Base-by-base conservation (phyloP, 129 eudicot species). In the Chrysanthemum seticuspe region DNA sequence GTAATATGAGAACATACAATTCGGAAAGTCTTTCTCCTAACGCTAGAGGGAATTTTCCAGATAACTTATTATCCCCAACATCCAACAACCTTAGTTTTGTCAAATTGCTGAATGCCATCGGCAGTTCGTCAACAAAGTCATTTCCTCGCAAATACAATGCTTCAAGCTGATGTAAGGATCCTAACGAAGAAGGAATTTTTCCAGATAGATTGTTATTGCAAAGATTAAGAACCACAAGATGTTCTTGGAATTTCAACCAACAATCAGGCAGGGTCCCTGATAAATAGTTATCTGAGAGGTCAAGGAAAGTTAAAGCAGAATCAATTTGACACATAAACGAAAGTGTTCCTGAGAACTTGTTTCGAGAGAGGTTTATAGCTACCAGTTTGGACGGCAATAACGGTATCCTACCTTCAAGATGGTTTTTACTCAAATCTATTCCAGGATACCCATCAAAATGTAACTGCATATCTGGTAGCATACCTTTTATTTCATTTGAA, bases 41-140 rank as follows among this genome's bases (percentile, higher is more conserved):
- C 84, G 80, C 75, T 9, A 48, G 11, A 4, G 78, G 85, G 34
- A 81, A 58, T 3, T 56, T 40, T 11, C 81, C 80, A 53, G 84
- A 13, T 15, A 75, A 34, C 45, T 34, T 75, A 54, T 81, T 81
- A 45, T 13, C 53, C 49, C 78, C 69, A 9, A 76, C 15, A 71
- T 81, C 78, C 58, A 76, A 10, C 52, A 81, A 56, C 9, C 9
- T 49, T 21, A 81, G 36, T 0, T 15, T 27, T 23, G 62, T 75
- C 65, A 69, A 70, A 40, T 70, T 75, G 25, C 61, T 23, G 58
- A 80, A 8, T 1, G 84, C 48, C 31, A 36, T 8, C 0, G 84
- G 81, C 19, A 80, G 16, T 49, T 29, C 76, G n/a, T 78, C 81
- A 2, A 71, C 50, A 13, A 80, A 75, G 14, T 31, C 44, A 12